Evolutionary conservation across 2,329 filamentous ascomycete genomes (phyloP).

Genomic region (Emmonsia crescens): DNA sequence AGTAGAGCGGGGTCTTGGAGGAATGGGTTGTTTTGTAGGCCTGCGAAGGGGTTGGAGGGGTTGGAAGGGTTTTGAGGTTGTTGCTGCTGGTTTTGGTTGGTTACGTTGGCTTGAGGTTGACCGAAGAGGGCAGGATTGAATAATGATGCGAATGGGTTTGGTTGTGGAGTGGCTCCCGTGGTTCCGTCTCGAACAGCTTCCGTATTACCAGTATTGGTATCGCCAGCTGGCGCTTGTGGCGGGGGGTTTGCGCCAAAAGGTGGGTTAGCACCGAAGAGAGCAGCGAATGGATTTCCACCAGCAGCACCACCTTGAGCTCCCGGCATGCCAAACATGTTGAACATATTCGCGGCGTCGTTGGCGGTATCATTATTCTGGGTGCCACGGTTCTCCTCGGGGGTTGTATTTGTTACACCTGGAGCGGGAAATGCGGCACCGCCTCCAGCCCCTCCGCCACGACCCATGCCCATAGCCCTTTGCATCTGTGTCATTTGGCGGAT

Average conservation of each 20-base stretch:
- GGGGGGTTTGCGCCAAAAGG: constrained; percentile 19
- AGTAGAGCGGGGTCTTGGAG: constrained; percentile 51
- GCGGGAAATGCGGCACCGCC: constrained; percentile 60
- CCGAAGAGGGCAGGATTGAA: constrained; percentile 41
- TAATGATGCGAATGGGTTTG: constrained; percentile 59
- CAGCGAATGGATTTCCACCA: constrained; percentile 50
- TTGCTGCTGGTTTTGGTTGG: constrained; percentile 15
- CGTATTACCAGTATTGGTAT: constrained; percentile 11
- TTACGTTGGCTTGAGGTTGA: constrained; percentile 13
- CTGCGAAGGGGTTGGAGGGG: constrained; percentile 36
- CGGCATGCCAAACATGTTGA: constrained; percentile 25
- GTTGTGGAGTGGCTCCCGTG: constrained; percentile 29
- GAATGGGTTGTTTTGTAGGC: constrained; percentile 41
- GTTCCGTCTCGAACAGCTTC: constrained; percentile 21
- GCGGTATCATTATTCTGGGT: constrained; percentile 24
- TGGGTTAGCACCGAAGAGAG: constrained; percentile 40
- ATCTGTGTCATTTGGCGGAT: constrained; percentile 74
- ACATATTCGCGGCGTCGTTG: constrained; percentile 20
- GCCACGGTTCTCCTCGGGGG: constrained; percentile 43
- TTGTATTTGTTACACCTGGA: constrained; percentile 82
- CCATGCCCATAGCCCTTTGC: constrained; percentile 51
- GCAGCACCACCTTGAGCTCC: constrained; percentile 11
- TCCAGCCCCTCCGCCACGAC: constrained; percentile 43
- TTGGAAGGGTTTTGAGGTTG: constrained; percentile 28
- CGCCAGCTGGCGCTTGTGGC: constrained; percentile 22